These are phyloP conservation scores for Boeremia exigua DNA, from an alignment of 2,329 filamentous ascomycete species.

Conservation along the genomic window DNA sequence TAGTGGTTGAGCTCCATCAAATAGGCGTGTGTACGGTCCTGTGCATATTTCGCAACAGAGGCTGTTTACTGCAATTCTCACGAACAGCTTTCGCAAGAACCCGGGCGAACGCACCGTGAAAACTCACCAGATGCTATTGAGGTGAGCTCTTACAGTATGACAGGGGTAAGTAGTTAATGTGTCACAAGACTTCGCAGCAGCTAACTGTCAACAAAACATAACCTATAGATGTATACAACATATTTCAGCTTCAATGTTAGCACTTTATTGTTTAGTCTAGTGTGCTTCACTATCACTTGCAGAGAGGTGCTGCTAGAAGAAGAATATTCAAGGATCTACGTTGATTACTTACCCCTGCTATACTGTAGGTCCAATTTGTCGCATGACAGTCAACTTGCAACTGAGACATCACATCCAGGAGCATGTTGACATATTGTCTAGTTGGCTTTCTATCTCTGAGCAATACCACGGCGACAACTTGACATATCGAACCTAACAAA, in stretches of 20 bases:
- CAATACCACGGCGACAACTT: slow-evolving; percentile 9
- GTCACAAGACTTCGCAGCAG: too few species aligned
- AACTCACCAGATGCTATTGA: not conserved
- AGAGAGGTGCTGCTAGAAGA: too few species aligned
- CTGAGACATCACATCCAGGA: not conserved
- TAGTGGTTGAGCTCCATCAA: not conserved
- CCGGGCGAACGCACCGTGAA: not conserved
- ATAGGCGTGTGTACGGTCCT: not conserved
- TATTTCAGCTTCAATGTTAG: too few species aligned
- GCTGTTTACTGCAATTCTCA: not conserved
- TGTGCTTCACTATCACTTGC: too few species aligned
- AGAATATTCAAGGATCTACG: too few species aligned
- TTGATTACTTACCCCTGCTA: too few species aligned
- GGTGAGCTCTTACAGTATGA: too few species aligned
- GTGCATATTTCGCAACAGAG: slow-evolving; percentile 1
- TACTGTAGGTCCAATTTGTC: too few species aligned
- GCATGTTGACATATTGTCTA: slow-evolving; percentile 7
- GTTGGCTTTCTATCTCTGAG: slow-evolving; percentile 10
- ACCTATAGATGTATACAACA: too few species aligned
- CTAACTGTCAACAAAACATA: too few species aligned
- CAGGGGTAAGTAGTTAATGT: too few species aligned
- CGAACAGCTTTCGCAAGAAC: not conserved
- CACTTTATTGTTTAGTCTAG: too few species aligned
- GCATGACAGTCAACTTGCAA: not conserved
- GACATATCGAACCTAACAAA: slow-evolving; percentile 23